Evolutionary conservation across 495 filamentous ascomycete species (phyloP).

Genomic region (Aspergillus carlsbadensis): DNA sequence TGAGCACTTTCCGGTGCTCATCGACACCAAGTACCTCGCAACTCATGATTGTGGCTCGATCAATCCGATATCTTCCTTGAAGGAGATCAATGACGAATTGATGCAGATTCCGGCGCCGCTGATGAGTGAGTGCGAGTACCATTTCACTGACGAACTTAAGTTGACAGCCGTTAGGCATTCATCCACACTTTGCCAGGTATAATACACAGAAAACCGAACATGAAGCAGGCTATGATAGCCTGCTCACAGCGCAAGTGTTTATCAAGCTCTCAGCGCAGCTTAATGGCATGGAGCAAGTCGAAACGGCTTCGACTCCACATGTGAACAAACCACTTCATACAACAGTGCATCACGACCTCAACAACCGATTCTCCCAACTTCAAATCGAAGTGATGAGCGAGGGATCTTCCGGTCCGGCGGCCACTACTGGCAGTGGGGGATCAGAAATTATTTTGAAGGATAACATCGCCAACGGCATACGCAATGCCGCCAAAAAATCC

Average conservation of each 20-base stretch:
- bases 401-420: not conserved
- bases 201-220: constrained; percentile 44
- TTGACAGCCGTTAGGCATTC: constrained; percentile 20
- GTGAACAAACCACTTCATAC: not conserved
- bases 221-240: constrained; percentile 74
- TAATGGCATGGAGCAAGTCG: constrained; percentile 16
- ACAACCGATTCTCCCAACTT: constrained; percentile 21
- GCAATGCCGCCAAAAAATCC: constrained; percentile 12
- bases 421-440: not conserved
- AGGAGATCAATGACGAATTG: constrained; percentile 47
- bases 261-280: constrained; percentile 59
- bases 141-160: not conserved
- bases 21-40: constrained; percentile 79
- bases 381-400: constrained; percentile 20
- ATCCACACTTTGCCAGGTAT: constrained; percentile 51
- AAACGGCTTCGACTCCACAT: not conserved
- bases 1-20: constrained; percentile 61
- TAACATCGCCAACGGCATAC: not conserved
- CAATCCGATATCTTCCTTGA: constrained; percentile 50
- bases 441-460: not conserved
- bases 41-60: constrained; percentile 53
- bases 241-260: constrained; percentile 64
- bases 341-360: not conserved
- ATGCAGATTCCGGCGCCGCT: constrained; percentile 35
- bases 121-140: constrained; percentile 43